phyloP scores from a whole-genome alignment of 2,329 filamentous ascomycete genomes.

The Cladosporium colombiae region DNA sequence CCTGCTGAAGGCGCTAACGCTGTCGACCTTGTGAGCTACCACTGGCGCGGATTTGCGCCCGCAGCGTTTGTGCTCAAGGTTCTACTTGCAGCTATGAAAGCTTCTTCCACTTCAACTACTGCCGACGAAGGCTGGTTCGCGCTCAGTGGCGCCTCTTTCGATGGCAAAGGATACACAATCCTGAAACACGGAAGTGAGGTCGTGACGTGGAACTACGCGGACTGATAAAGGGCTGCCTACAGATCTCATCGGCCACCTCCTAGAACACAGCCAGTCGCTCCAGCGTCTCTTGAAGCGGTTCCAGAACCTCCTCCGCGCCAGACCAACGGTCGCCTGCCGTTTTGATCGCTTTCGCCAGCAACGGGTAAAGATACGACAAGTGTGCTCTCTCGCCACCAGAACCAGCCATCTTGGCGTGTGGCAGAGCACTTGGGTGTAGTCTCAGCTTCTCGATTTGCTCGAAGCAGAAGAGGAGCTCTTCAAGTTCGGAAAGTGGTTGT shows the following conservation, averaged over 20 bases:
- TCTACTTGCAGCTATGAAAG: constrained; percentile 33
- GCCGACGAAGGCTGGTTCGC: constrained; percentile 36
- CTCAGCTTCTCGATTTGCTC: constrained; percentile 64
- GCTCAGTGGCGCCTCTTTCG: constrained; percentile 33
- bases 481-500: constrained; percentile 76
- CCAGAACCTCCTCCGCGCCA: constrained; percentile 54
- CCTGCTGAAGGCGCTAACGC: constrained; percentile 41
- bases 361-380: constrained; percentile 75
- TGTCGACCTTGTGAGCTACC: constrained; percentile 36
- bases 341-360: constrained; percentile 66
- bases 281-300: constrained; percentile 43
- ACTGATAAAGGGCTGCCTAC: constrained; percentile 25
- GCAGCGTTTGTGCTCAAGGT: constrained; percentile 36
- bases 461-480: constrained; percentile 74
- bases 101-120: constrained; percentile 2
- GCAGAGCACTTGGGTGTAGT: constrained; percentile 59
- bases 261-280: constrained; percentile 27
- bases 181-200: constrained; percentile 31
- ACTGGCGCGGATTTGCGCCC: constrained; percentile 48
- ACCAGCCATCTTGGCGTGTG: constrained; percentile 32
- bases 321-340: constrained; percentile 63
- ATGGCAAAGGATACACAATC: constrained; percentile 34
- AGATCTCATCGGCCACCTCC: background rate
- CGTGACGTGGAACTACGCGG: constrained; percentile 38
- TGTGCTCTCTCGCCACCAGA: constrained; percentile 60